Percentiles rank a stretch among this genome's conserved stretches.
Evolutionary conservation across 1,139 yeast genomes (phyloP).

Genomic region (Zygoascus sp.): DNA sequence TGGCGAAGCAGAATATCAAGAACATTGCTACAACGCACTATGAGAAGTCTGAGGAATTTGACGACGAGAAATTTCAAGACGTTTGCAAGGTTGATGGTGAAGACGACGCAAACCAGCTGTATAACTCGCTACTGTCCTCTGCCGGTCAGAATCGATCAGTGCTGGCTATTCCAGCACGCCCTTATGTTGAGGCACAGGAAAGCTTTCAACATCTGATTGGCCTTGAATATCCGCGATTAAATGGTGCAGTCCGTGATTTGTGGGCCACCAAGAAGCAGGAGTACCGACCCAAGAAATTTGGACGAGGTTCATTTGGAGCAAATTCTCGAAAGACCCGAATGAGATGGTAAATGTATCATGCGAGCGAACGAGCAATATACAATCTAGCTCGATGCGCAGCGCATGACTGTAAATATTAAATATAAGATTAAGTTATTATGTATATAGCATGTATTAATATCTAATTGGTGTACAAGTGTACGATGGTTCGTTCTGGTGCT

Average conservation of each 20-base stretch:
- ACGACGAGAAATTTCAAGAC: slow-evolving; percentile 14
- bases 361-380: not conserved
- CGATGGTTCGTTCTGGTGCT: not conserved
- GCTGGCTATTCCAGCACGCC: slow-evolving; percentile 14
- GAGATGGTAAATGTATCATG: slow-evolving; percentile 16
- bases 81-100: slow-evolving; percentile 16
- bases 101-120: slow-evolving; percentile 18
- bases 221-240: slow-evolving; percentile 15
- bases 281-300: slow-evolving; percentile 9
- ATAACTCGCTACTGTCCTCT: slow-evolving; percentile 16
- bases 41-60: slow-evolving; percentile 16
- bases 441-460: not conserved
- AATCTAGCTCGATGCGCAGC: too few relatives aligned
- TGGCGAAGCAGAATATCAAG: slow-evolving; percentile 7
- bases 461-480: too few relatives aligned
- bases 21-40: slow-evolving; percentile 16
- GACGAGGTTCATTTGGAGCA: slow-evolving; percentile 18
- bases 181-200: slow-evolving; percentile 15
- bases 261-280: slow-evolving; percentile 16
- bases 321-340: slow-evolving; percentile 15
- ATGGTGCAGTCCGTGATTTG: slow-evolving; percentile 14
- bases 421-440: not conserved
- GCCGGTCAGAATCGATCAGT: slow-evolving; percentile 14
- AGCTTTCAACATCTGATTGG: slow-evolving; percentile 15
- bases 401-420: not conserved